Conservation (phyloP, 177 flowering plant genomes). For the Vitis hybrid region DNA sequence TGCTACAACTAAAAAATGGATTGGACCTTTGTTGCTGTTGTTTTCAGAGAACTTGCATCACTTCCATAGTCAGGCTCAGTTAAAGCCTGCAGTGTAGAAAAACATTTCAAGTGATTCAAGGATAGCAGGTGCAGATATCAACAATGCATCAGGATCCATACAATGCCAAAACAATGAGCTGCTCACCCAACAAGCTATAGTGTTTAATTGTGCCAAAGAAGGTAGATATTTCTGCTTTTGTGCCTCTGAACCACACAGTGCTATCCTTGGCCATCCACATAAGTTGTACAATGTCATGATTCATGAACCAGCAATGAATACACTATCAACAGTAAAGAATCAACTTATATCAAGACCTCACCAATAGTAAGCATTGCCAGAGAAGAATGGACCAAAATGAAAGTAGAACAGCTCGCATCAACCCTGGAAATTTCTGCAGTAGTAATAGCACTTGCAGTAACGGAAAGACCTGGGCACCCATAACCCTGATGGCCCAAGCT, state of each 20-base stretch:
- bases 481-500: conserved; percentile 57
- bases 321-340: background rate
- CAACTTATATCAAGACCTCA: conserved; percentile 23
- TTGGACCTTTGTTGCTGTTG: conserved; percentile 86
- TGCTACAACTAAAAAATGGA: conserved; percentile 5
- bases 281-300: conserved; percentile 15
- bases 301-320: conserved; percentile 1
- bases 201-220: conserved; percentile 64
- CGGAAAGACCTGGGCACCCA: conserved; percentile 93
- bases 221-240: conserved; percentile 91
- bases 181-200: conserved; percentile 94
- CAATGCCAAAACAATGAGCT: background rate
- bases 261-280: conserved; percentile 45
- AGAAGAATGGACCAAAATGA: conserved; percentile 91
- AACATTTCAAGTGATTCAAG: conserved; percentile 4
- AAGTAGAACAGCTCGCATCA: conserved; percentile 98
- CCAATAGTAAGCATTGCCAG: conserved; percentile 98
- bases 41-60: conserved; percentile 84
- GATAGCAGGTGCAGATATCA: background rate
- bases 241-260: conserved; percentile 81
- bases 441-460: conserved; percentile 76
- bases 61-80: conserved; percentile 97
- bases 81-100: conserved; percentile 47
- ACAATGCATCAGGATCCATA: background rate
- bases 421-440: conserved; percentile 85